phyloP scores from a whole-genome alignment of 192 early-diverging fungal genomes.

The Coemansia sp. region DNA sequence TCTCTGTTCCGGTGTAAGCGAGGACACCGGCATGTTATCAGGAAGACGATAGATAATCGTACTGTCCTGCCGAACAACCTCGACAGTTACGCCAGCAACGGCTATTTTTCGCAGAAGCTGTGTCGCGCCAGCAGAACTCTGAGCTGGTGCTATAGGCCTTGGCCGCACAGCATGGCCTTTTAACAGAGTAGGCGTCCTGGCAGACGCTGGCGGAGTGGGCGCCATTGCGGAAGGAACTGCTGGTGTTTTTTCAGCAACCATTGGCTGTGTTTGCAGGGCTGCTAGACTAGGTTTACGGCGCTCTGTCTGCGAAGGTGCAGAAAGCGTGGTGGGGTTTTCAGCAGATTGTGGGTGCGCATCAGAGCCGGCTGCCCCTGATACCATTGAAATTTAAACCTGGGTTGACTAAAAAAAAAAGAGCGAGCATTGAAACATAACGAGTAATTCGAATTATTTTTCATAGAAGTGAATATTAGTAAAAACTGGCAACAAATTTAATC shows the following conservation, averaged over 20 bases:
- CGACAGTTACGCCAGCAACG: constrained; percentile 47
- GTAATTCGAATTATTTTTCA: no score
- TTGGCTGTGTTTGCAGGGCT: not conserved
- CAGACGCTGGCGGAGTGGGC: not conserved
- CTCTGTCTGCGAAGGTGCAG: not conserved
- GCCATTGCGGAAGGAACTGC: not conserved
- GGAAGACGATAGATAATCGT: constrained; percentile 51
- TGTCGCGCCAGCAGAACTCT: not conserved
- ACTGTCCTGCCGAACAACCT: constrained; percentile 49
- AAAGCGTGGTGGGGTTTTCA: not conserved
- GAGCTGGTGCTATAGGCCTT: constrained; percentile 1
- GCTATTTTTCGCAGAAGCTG: constrained; percentile 40
- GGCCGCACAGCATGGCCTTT: not conserved
- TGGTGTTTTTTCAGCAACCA: not conserved
- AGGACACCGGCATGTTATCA: constrained; percentile 53
- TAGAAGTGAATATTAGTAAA: no score
- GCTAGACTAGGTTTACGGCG: not conserved
- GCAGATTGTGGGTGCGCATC: not conserved
- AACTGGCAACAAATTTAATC: no score
- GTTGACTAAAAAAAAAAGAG: not conserved
- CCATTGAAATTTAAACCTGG: constrained; percentile 9
- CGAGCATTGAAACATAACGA: not conserved
- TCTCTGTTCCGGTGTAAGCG: constrained; percentile 51
- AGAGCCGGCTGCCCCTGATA: constrained; percentile 10
- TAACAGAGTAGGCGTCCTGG: not conserved